Base-by-base conservation (phyloP, 2,329 filamentous ascomycete genomes). In the Colletotrichum paranaense region DNA sequence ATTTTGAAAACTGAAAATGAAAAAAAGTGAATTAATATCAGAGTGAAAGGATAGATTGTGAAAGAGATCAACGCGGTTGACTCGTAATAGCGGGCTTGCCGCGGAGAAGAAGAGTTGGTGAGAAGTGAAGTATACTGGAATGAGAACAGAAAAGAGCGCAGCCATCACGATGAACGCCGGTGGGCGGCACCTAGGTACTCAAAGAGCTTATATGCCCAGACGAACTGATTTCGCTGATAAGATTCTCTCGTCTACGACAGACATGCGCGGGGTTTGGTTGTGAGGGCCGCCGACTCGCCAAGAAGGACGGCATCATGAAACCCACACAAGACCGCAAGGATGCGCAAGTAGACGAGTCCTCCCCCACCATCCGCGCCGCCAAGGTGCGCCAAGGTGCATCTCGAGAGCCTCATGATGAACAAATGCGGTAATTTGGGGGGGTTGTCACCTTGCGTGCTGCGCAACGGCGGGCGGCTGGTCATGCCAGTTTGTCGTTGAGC, bases 291-390 rank as follows among this genome's bases (percentile, higher is more conserved):
- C 12, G 55, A 12, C 22, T 11, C 32, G 70, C 67, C 70, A 70
- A 70, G 70, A 4, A 8, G 9, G 49, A 38, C 60, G 46, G 59
- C 46, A 65, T 65, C 70, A 73, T 73, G 70, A 70, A 73, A 73
- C 70, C 70, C 59, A 65, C 32, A 65, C 56, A 60, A 65, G 67
- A 73, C 70, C 55, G 57, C 70, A 38, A 52, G 67, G 70, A 73
- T 60, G 53, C 35, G 28, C 9, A 38, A 38, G 22, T 26, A 42
- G 19, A 63, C 4, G n/a, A n/a, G 38, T 14, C 55, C 35, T 63
- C 69, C 30, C 55, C 32, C 55, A 60, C 53, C 53, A 60, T 55
- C 55, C 67, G 67, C 24, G 9, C 59, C n/a, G 70, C 67, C 60
- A 73, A 73, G 70, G n/a, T 68, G 38, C 67, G 70, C 70, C 70